Base-by-base conservation (phyloP, 768 basidiomycete species). In the Tephrocybe sp. region DNA sequence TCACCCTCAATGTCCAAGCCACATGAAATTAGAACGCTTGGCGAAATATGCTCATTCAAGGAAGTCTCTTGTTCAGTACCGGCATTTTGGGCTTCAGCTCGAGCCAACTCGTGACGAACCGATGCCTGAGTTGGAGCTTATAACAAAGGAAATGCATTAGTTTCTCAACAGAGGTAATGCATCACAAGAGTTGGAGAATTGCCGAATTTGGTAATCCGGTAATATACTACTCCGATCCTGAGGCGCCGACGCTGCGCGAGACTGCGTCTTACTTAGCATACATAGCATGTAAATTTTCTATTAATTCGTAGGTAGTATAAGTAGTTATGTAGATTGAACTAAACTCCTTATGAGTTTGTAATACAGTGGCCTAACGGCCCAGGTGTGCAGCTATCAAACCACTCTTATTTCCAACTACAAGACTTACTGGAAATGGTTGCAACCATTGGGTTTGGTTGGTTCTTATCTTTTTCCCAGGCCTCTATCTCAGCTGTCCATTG, bases 1-100 rank as follows among this genome's bases (percentile, higher is more conserved):
- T 59, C 52, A 19, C 49, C 49, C 27, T 63, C 56, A 0, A 60
- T 40, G 18, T 60, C 59, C 3, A 63, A 31, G 4, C 56, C 56
- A 6, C 34, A 45, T 4, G 44, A 44, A 11, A 63, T 52, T 5
- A 53, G 37, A 9, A 44, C 47, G 28, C 46, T 53, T 21, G 37
- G 42, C 16, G 50, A 52, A 21, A 60, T 34, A 21, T 49, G 44
- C 7, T 49, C 48, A 26, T 60, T 50, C 9, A 56, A 44, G 2
- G 36, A 4, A 28, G 47, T 35, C 8, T 63, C 60, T 19, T 59
- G 35, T 16, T 44, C 51, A 2, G 42, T 25, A 9, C 49, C 35
- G 3, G 51, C 27, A 16, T 54, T 37, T 1, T 31, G 12, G 9
- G 55, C 55, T 16, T 58, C 55, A 0, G 37, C 56, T 24, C 58